phyloP scores from a whole-genome alignment of 192 early-diverging fungal genomes.

The Glomus cerebriforme region DNA sequence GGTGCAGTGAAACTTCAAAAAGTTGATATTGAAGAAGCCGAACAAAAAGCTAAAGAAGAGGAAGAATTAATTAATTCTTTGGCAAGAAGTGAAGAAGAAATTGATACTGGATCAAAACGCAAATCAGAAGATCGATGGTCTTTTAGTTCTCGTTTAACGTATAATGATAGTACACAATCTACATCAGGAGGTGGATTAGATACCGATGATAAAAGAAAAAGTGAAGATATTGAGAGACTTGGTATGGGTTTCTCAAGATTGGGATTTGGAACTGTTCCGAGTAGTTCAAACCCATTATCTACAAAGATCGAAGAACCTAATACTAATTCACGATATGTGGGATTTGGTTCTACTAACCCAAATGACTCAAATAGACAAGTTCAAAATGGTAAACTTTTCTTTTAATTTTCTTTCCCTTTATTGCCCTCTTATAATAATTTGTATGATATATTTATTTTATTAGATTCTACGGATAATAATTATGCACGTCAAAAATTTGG shows the following conservation, averaged over 20 bases:
- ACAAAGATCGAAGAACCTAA: slow-evolving; percentile 10
- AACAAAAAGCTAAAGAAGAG: slow-evolving; percentile 84
- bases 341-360: slow-evolving; percentile 53
- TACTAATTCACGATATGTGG: slow-evolving; percentile 41
- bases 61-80: slow-evolving; percentile 55
- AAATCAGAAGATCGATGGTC: slow-evolving; percentile 5
- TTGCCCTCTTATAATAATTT: not conserved
- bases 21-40: slow-evolving; percentile 91
- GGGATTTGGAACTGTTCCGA: slow-evolving; percentile 55
- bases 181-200: not conserved
- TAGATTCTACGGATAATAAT: slow-evolving; percentile 39
- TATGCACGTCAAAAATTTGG: slow-evolving; percentile 80
- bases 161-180: slow-evolving; percentile 10
- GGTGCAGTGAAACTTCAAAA: slow-evolving; percentile 87
- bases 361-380: slow-evolving; percentile 1
- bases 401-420: not conserved
- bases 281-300: slow-evolving; percentile 3
- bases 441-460: not conserved
- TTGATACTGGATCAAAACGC: not conserved
- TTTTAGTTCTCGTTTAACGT: slow-evolving; percentile 29
- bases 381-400: not conserved
- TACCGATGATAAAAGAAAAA: slow-evolving; percentile 32
- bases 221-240: slow-evolving; percentile 61
- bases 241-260: slow-evolving; percentile 70
- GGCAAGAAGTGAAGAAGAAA: slow-evolving; percentile 52